Evolutionary conservation across 2,329 filamentous ascomycete genomes (phyloP).

Genomic region (Colletotrichum sojae): DNA sequence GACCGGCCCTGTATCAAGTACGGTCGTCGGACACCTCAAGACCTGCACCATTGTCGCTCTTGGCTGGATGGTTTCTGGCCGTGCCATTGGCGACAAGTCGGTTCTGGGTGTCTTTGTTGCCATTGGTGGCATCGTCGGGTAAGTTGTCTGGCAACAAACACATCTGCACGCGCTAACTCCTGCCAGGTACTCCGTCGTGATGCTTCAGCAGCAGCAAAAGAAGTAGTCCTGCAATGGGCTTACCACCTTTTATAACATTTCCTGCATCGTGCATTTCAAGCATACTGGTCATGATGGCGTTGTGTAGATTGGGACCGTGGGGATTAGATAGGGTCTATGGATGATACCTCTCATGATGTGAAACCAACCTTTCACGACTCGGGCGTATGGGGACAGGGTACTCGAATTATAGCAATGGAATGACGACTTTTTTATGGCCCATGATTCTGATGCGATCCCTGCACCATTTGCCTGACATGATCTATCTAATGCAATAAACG

Average conservation of each 20-base stretch:
- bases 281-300: slow-evolving; percentile 20
- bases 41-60: slow-evolving; percentile 76
- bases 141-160: slow-evolving; percentile 47
- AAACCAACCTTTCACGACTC: slow-evolving; percentile 29
- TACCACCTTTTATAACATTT: slow-evolving; percentile 21
- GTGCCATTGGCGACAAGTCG: slow-evolving; percentile 69
- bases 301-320: slow-evolving; percentile 19
- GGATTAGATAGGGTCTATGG: slow-evolving; percentile 29
- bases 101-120: slow-evolving; percentile 69
- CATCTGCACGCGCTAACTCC: slow-evolving; percentile 12
- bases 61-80: slow-evolving; percentile 71
- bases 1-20: slow-evolving; percentile 74
- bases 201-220: slow-evolving; percentile 53
- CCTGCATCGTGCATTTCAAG: slow-evolving; percentile 9
- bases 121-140: slow-evolving; percentile 70
- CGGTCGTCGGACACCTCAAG: slow-evolving; percentile 76
- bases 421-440: background rate
- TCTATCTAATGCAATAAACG: slow-evolving; percentile 21
- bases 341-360: slow-evolving; percentile 36
- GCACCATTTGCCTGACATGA: slow-evolving; percentile 14
- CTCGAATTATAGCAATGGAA: slow-evolving; percentile 1
- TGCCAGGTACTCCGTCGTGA: slow-evolving; percentile 62
- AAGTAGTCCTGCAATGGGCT: slow-evolving; percentile 34
- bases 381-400: slow-evolving; percentile 26
- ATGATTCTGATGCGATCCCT: background rate